Percentiles rank a stretch among this genome's conserved stretches.
Conservation (phyloP, 2,329 filamentous ascomycete species). For the Sarocladiaceae sp. region DNA sequence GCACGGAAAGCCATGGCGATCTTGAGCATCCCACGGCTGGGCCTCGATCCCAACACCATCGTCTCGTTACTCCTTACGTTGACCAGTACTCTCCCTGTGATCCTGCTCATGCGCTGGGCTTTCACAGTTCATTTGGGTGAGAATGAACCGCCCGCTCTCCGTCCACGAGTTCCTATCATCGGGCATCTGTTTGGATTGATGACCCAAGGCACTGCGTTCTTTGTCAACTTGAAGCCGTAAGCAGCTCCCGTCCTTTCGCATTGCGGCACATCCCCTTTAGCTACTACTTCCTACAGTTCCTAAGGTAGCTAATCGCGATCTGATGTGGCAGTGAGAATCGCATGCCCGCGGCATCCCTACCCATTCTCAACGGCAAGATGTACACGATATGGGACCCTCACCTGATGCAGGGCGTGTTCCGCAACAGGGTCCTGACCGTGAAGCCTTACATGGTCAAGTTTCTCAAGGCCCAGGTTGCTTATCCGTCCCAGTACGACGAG, state of each 20-base stretch:
- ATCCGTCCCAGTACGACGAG: not conserved
- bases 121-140: not conserved
- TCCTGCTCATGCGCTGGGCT: not conserved
- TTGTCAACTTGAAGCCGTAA: not conserved
- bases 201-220: not conserved
- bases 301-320: not conserved
- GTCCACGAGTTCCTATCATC: not conserved
- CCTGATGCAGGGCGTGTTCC: conserved; percentile 33
- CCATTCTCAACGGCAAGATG: conserved; percentile 35
- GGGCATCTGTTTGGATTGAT: not conserved
- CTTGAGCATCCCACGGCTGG: not conserved
- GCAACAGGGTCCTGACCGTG: conserved; percentile 36
- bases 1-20: too few relatives aligned
- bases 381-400: conserved; percentile 38
- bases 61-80: not conserved
- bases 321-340: not conserved
- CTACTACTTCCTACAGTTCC: not conserved
- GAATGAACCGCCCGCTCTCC: not conserved
- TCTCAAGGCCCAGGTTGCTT: not conserved
- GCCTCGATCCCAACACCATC: not conserved
- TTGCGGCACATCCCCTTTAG: not conserved
- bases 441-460: conserved; percentile 34
- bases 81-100: not conserved
- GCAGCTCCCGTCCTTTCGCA: not conserved
- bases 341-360: conserved; percentile 36